Base-by-base conservation (phyloP, 164 flowering plant genomes). In the Piper longum region DNA sequence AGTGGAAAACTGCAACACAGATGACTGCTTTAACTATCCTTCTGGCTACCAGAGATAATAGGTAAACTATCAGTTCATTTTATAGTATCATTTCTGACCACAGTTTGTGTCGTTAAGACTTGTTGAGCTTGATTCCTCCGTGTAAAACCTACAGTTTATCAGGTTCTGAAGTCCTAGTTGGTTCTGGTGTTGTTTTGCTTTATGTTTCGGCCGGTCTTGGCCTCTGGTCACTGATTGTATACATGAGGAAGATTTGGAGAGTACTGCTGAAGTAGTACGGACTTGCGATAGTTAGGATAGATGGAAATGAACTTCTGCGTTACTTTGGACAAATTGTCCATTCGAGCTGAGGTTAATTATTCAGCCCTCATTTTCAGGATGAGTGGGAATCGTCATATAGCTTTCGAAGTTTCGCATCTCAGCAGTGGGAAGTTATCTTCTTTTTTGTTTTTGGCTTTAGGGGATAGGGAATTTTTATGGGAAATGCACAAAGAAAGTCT, bases 1-100 rank as follows among this genome's bases (percentile, higher is more conserved):
- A 93, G 75, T 90, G 96, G 98, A 93, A 93, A 80, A 93, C 96
- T 58, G 97, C 96, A 60, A 78, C 90, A 5, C 98, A 93, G 81
- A 93, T 93, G 98, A 83, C 66, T 42, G 88, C 98, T 59, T 76
- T 92, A 62, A 89, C 95, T 62, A 76, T 88, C 72, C 93, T 92
- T 60, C 75, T 89, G 57, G 91, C 87, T n/a, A 71, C 84, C 26
- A 76, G 96, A 75, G 97, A 86, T 64, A 77, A 79, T 86, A 87
- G 95, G 98, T 89, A 48, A 48, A 48, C 36, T 48, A 48, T 48
- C 52, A 9, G 52, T 48, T 9, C 52, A 62, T 3, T 52, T 48
- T 8, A 39, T 41, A 16, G 11, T 63, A 41, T 67, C 18, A 42
- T 39, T 40, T 39, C 12, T 56, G 52, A 39, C 48, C 44, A 43